phyloP scores from a whole-genome alignment of 495 filamentous ascomycete genomes.

The Xeromyces bisporus region DNA sequence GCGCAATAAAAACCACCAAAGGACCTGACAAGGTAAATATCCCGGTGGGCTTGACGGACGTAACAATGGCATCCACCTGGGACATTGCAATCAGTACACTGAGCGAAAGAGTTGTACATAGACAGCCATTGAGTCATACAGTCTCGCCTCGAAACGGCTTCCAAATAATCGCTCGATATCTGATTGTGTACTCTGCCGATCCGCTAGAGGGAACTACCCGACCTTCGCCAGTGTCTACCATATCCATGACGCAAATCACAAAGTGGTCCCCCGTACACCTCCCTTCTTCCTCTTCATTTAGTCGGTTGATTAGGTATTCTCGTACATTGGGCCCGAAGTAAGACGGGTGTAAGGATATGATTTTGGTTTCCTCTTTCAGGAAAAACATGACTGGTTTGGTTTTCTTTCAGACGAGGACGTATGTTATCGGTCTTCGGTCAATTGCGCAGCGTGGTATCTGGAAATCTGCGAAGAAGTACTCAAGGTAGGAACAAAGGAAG shows the following conservation, averaged over 20 bases:
- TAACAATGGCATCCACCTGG: constrained; percentile 82
- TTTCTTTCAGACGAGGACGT: not conserved
- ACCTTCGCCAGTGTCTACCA: constrained; percentile 80
- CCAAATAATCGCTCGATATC: constrained; percentile 93
- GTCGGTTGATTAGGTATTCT: constrained; percentile 67
- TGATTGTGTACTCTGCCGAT: constrained; percentile 82
- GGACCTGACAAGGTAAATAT: constrained; percentile 89
- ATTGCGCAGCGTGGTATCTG: too few species aligned
- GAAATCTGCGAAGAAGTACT: too few species aligned
- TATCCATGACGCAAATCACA: constrained; percentile 91
- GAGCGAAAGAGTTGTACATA: not conserved
- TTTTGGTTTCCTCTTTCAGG: constrained; percentile 83
- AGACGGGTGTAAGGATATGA: constrained; percentile 85
- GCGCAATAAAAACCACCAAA: constrained; percentile 73
- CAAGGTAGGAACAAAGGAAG: too few species aligned
- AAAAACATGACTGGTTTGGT: constrained; percentile 60
- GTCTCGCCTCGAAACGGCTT: constrained; percentile 92
- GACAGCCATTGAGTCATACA: constrained; percentile 33
- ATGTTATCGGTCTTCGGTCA: too few species aligned
- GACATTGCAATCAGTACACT: constrained; percentile 1
- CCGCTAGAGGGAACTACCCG: constrained; percentile 79
- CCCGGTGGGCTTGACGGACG: constrained; percentile 74
- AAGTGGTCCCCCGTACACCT: constrained; percentile 85
- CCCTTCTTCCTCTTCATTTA: constrained; percentile 85
- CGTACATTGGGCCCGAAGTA: constrained; percentile 88